Conservation (phyloP, 2,329 filamentous ascomycete species). For the Neonectria coccinea region DNA sequence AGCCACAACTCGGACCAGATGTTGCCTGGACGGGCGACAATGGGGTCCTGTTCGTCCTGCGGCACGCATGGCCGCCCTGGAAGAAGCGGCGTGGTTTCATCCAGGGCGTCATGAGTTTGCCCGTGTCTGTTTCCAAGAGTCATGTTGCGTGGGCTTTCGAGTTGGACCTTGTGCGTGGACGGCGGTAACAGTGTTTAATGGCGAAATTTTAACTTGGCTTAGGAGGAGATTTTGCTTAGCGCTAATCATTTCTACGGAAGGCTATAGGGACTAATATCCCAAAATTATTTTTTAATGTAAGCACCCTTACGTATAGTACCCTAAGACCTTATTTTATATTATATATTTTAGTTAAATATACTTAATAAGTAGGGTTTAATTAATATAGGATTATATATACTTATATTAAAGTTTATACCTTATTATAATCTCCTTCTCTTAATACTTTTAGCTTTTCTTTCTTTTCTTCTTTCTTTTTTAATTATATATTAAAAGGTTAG, state of each 20-base stretch:
- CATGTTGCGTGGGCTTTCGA: neutral
- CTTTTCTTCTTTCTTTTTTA: too few relatives aligned
- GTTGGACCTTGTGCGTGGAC: neutral
- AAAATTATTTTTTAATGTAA: too few relatives aligned
- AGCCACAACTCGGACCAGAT: slow-evolving; percentile 38
- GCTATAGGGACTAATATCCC: too few relatives aligned
- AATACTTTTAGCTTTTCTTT: too few relatives aligned
- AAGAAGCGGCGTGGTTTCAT: slow-evolving; percentile 34
- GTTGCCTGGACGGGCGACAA: neutral
- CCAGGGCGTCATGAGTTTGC: neutral
- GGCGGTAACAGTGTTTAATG: neutral
- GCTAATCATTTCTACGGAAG: neutral
- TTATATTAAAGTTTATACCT: too few relatives aligned
- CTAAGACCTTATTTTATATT: too few relatives aligned
- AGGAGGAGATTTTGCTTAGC: neutral
- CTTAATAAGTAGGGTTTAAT: too few relatives aligned
- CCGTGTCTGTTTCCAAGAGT: neutral
- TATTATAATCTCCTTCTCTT: too few relatives aligned
- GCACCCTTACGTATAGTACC: too few relatives aligned
- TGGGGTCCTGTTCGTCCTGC: neutral
- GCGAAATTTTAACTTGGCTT: neutral
- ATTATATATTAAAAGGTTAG: too few relatives aligned
- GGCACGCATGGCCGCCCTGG: neutral
- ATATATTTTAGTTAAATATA: too few relatives aligned
- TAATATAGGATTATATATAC: too few relatives aligned